These are phyloP conservation scores for Colletotrichum abscissum DNA, from an alignment of 2,329 filamentous ascomycete species.

Conservation along the genomic window DNA sequence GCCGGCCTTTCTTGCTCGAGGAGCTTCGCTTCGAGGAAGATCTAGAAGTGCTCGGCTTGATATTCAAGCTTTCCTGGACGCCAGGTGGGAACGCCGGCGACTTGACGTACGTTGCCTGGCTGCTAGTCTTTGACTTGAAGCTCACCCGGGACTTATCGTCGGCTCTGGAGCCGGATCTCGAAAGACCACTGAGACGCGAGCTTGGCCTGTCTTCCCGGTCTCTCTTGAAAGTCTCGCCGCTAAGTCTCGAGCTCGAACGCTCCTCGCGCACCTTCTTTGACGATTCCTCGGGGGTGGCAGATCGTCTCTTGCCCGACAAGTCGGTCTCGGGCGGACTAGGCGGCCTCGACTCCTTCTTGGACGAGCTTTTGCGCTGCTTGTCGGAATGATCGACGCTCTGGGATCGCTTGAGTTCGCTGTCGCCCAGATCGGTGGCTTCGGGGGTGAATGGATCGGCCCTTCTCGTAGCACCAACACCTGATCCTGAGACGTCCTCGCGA, in stretches of 20 bases:
- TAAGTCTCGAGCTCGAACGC: slow-evolving; percentile 57
- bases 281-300: slow-evolving; percentile 40
- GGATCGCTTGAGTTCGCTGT: slow-evolving; percentile 58
- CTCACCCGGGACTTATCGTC: slow-evolving; percentile 66
- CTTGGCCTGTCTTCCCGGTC: slow-evolving; percentile 50
- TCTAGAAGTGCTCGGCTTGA: slow-evolving; percentile 36
- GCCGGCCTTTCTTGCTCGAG: slow-evolving; percentile 46
- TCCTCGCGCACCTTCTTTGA: slow-evolving; percentile 43
- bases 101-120: slow-evolving; percentile 66
- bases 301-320: slow-evolving; percentile 57
- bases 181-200: slow-evolving; percentile 57
- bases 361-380: slow-evolving; percentile 46
- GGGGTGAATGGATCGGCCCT: slow-evolving; percentile 69
- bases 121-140: slow-evolving; percentile 66
- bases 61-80: slow-evolving; percentile 40
- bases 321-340: slow-evolving; percentile 75
- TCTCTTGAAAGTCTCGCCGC: slow-evolving; percentile 40
- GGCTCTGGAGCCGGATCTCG: slow-evolving; percentile 56
- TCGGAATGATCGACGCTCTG: slow-evolving; percentile 58
- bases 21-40: slow-evolving; percentile 43
- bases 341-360: slow-evolving; percentile 61
- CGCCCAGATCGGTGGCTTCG: slow-evolving; percentile 76
- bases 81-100: slow-evolving; percentile 42
- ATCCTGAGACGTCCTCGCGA: slow-evolving; percentile 60
- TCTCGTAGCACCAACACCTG: slow-evolving; percentile 40